Conservation (phyloP, 768 basidiomycete species). For the Pleurotus pulmonarius region DNA sequence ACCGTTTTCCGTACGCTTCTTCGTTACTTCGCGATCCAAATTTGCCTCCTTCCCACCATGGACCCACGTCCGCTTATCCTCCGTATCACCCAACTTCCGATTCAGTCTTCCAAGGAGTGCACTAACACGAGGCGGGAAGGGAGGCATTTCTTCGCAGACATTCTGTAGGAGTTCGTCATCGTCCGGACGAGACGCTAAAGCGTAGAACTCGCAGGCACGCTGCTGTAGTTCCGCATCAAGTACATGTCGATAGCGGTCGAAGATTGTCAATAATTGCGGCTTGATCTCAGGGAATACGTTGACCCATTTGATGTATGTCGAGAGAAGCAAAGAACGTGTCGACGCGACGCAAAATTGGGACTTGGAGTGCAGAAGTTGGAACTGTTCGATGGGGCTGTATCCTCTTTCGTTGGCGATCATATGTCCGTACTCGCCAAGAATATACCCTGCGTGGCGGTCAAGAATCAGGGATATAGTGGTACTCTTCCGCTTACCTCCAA, state of each 20-base stretch:
- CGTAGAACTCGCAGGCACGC: slow-evolving; percentile 96
- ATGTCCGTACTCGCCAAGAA: slow-evolving; percentile 97
- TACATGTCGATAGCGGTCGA: slow-evolving; percentile 96
- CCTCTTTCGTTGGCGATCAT: slow-evolving; percentile 93
- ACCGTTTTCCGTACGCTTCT: slow-evolving; percentile 42
- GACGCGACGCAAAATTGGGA: slow-evolving; percentile 92
- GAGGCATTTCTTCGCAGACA: slow-evolving; percentile 98
- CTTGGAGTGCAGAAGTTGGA: slow-evolving; percentile 88
- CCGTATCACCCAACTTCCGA: slow-evolving; percentile 87
- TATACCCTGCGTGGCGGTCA: slow-evolving; percentile 60
- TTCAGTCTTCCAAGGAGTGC: slow-evolving; percentile 84
- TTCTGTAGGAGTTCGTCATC: slow-evolving; percentile 92
- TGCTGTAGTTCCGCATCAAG: slow-evolving; percentile 97
- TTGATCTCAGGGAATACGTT: slow-evolving; percentile 99
- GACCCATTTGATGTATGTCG: slow-evolving; percentile 99
- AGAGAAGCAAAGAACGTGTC: slow-evolving; percentile 88
- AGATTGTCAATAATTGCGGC: slow-evolving; percentile 87
- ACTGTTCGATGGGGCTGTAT: slow-evolving; percentile 92
- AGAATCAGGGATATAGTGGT: background rate
- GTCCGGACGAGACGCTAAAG: slow-evolving; percentile 77
- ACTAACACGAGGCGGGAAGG: slow-evolving; percentile 93
- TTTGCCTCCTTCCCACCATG: slow-evolving; percentile 94
- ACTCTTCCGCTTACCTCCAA: slow-evolving; percentile 65
- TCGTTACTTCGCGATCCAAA: slow-evolving; percentile 64
- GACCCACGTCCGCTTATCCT: slow-evolving; percentile 93